phyloP scores from a whole-genome alignment of 2,329 filamentous ascomycete genomes.

The Trichoderma semiorbis region DNA sequence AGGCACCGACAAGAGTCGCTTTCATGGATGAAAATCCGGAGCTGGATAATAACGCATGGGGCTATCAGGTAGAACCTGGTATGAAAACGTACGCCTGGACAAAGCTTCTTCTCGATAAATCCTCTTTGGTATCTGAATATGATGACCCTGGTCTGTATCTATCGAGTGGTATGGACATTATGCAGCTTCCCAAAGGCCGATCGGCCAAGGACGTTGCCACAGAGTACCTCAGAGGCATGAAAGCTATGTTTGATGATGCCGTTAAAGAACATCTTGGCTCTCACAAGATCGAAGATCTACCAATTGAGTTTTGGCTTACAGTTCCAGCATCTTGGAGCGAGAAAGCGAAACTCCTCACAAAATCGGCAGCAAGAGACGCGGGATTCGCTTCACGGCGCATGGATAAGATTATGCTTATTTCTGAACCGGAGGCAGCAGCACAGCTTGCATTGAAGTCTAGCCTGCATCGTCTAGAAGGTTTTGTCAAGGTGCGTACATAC shows the following conservation, averaged over 20 bases:
- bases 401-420: not conserved
- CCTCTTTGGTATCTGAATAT: slow-evolving; percentile 8
- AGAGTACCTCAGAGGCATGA: slow-evolving; percentile 18
- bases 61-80: slow-evolving; percentile 19
- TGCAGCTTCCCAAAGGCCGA: slow-evolving; percentile 12
- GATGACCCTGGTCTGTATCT: not conserved
- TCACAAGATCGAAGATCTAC: not conserved
- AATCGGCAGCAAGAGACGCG: not conserved
- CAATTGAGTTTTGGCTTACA: not conserved
- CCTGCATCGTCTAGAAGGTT: not conserved
- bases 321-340: not conserved
- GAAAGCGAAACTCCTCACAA: not conserved
- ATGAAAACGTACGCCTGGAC: slow-evolving; percentile 21
- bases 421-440: not conserved
- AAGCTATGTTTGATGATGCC: slow-evolving; percentile 15
- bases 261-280: not conserved
- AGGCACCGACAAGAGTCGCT: slow-evolving; percentile 21
- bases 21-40: slow-evolving; percentile 21
- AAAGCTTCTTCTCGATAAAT: slow-evolving; percentile 20
- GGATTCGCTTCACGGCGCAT: not conserved
- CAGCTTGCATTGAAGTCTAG: not conserved
- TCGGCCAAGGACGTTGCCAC: slow-evolving; percentile 17
- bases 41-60: slow-evolving; percentile 10
- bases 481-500: not conserved
- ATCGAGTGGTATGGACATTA: not conserved